These are phyloP conservation scores for Colletotrichum paranaense DNA, from an alignment of 2,329 filamentous ascomycete species.

Conservation along the genomic window DNA sequence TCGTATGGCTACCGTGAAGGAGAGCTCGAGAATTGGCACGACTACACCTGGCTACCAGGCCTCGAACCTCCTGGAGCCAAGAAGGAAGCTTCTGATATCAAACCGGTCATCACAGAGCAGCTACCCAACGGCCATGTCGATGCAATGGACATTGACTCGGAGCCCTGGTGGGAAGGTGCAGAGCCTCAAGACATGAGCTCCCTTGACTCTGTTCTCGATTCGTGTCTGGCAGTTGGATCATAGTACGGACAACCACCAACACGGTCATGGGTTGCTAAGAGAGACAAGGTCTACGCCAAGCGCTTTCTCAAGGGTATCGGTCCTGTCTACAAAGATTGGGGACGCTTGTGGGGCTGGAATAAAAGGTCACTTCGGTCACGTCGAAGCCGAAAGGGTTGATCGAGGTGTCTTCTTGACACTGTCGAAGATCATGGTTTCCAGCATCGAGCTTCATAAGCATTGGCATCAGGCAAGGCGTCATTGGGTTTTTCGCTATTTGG, in stretches of 20 bases:
- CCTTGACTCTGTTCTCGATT: constrained; percentile 68
- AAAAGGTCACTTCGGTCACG: neutral
- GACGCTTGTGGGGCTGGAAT: constrained; percentile 24
- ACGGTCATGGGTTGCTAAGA: constrained; percentile 5
- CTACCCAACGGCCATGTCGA: constrained; percentile 64
- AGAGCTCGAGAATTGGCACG: constrained; percentile 75
- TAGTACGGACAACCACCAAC: constrained; percentile 23
- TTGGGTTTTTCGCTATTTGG: constrained; percentile 5
- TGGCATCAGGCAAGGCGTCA: constrained; percentile 32
- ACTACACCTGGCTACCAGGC: constrained; percentile 64
- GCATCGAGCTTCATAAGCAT: constrained; percentile 22
- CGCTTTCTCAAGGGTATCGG: constrained; percentile 17
- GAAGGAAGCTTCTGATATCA: constrained; percentile 43
- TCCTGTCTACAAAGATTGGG: constrained; percentile 22
- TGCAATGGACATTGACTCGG: constrained; percentile 68
- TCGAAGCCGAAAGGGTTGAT: neutral
- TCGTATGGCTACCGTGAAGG: constrained; percentile 79
- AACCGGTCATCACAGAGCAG: constrained; percentile 45
- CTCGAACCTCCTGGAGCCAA: constrained; percentile 18
- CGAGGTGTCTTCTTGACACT: neutral
- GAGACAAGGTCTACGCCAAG: constrained; percentile 21
- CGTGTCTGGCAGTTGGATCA: constrained; percentile 61
- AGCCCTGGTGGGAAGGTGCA: constrained; percentile 72
- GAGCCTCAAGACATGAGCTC: constrained; percentile 61
- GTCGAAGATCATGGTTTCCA: neutral